Percentiles rank a stretch among this genome's conserved stretches.
phyloP scores from a whole-genome alignment of 352 stramenopile genomes.

The Phytophthora cajani region DNA sequence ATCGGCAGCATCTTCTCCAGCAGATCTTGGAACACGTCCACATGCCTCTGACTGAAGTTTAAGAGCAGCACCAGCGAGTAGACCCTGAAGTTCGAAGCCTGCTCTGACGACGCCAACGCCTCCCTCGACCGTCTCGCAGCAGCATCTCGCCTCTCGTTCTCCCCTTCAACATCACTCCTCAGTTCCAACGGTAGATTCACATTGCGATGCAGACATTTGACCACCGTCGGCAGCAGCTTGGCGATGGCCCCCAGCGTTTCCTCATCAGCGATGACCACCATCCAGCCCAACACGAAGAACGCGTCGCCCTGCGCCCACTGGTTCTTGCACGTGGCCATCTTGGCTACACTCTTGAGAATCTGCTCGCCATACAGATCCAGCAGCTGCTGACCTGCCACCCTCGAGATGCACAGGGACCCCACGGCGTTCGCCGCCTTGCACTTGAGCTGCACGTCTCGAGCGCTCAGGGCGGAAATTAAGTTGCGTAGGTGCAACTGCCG shows the following conservation, averaged over 20 bases:
- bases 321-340: conserved; percentile 75
- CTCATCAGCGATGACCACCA: conserved; percentile 75
- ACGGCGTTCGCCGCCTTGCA: conserved; percentile 82
- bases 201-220: conserved; percentile 56
- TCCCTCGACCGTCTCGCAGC: conserved; percentile 14
- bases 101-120: conserved; percentile 44
- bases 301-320: conserved; percentile 80
- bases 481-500: conserved; percentile 36
- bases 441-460: conserved; percentile 77
- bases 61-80: conserved; percentile 80
- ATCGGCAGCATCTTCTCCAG: conserved; percentile 40
- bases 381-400: conserved; percentile 70
- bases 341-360: conserved; percentile 46
- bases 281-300: conserved; percentile 78
- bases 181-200: conserved; percentile 25
- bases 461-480: conserved; percentile 53
- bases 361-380: conserved; percentile 50
- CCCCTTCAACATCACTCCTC: neutral
- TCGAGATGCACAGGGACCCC: conserved; percentile 75
- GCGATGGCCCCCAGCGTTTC: conserved; percentile 42
- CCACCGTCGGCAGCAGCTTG: conserved; percentile 50
- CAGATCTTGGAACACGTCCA: conserved; percentile 37
- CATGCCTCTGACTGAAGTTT: conserved; percentile 73
- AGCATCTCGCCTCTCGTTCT: conserved; percentile 1
- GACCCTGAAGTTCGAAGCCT: conserved; percentile 70